Evolutionary conservation across 306 rosid species (phyloP).

Genomic region (Alnus glutinosa): DNA sequence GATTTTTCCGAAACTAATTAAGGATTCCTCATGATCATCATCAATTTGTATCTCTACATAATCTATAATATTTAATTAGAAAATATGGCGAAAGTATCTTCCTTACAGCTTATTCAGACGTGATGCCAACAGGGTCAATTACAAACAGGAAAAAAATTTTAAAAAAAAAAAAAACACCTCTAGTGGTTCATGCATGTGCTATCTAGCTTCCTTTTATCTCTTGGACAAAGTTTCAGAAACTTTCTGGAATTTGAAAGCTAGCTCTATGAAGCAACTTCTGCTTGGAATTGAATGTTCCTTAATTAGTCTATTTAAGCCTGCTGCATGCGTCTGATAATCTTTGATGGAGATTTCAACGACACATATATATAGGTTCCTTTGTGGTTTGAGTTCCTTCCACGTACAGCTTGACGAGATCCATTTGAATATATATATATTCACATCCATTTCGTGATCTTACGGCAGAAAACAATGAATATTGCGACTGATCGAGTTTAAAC

Average conservation of each 20-base stretch:
- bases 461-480: too few species aligned
- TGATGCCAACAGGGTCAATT: background rate
- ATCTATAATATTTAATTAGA: background rate
- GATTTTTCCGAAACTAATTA: too few species aligned
- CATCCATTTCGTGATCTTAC: background rate
- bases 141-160: background rate
- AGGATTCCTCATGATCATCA: too few species aligned
- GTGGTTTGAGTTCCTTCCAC: background rate
- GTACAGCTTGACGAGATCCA: too few species aligned
- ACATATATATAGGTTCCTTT: background rate
- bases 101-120: background rate
- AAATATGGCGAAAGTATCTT: background rate
- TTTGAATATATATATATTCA: background rate
- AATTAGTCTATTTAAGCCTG: background rate
- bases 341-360: background rate
- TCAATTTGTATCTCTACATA: too few species aligned
- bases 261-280: background rate
- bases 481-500: slow-evolving; percentile 4
- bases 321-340: background rate
- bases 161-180: background rate
- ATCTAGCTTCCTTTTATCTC: background rate
- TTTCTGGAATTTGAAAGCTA: background rate
- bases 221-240: background rate
- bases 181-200: too few species aligned
- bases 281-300: background rate